These are phyloP conservation scores for Hypomontagnella monticulosa DNA, from an alignment of 495 filamentous ascomycete genomes.

Conservation along the genomic window DNA sequence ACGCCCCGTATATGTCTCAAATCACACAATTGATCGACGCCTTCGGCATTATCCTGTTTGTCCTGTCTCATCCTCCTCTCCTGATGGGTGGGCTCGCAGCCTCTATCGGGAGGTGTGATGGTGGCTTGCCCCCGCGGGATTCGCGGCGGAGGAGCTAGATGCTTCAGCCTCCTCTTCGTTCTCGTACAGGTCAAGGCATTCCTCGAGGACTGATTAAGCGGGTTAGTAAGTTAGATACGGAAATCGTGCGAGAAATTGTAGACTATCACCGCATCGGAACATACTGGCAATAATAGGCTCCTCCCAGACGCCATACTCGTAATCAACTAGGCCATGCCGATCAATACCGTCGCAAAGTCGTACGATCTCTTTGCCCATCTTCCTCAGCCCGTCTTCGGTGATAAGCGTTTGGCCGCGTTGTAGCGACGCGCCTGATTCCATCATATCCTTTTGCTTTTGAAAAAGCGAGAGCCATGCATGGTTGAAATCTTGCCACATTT, in stretches of 20 bases:
- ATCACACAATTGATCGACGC: slow-evolving; percentile 26
- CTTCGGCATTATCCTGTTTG: slow-evolving; percentile 1
- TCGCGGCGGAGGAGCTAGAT: slow-evolving; percentile 26
- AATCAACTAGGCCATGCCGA: slow-evolving; percentile 90
- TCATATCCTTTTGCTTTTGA: slow-evolving; percentile 85
- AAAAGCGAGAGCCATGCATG: slow-evolving; percentile 89
- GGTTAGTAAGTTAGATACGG: slow-evolving; percentile 24
- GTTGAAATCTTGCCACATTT: slow-evolving; percentile 95
- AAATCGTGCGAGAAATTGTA: not conserved
- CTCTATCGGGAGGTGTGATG: slow-evolving; percentile 35
- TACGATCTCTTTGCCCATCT: slow-evolving; percentile 83
- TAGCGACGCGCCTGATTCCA: slow-evolving; percentile 67
- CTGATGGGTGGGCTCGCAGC: not conserved
- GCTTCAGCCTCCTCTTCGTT: slow-evolving; percentile 47
- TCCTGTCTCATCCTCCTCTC: not conserved
- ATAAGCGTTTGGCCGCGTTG: slow-evolving; percentile 73
- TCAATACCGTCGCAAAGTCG: slow-evolving; percentile 86
- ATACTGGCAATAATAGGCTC: slow-evolving; percentile 87
- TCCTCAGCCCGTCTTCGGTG: slow-evolving; percentile 72
- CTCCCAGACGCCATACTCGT: slow-evolving; percentile 96
- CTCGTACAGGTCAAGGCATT: slow-evolving; percentile 71
- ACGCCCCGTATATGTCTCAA: slow-evolving; percentile 39
- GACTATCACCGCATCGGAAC: slow-evolving; percentile 45
- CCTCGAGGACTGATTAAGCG: slow-evolving; percentile 63
- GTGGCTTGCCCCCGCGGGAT: slow-evolving; percentile 27